Base-by-base conservation (phyloP, 768 basidiomycete genomes). In the Pulveroboletus frians region DNA sequence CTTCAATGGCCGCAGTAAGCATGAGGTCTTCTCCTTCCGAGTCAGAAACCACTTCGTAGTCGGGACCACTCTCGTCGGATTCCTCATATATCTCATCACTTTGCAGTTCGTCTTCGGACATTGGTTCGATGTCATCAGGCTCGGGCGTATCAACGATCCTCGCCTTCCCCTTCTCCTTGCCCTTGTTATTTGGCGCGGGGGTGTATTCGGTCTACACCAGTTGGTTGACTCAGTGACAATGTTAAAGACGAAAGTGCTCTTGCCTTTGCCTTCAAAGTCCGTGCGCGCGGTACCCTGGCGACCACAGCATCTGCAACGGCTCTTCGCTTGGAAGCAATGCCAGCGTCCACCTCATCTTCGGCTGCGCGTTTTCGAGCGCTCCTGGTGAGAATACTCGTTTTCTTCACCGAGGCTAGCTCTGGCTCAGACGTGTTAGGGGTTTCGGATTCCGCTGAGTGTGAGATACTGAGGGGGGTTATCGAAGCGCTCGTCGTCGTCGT, bases 1-100 rank as follows among this genome's bases (percentile, higher is more conserved):
- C 58, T 47, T 72, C 67, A 35, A 85, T 73, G 26, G 83, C 86
- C 20, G 72, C 75, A 37, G 73, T 67, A 14, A 89, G 34, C 80
- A 86, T 77, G 18, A 80, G 47, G 0, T 50, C 56, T 15, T 71
- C 69, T 30, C 71, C 56, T 30, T 74, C 71, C 37, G 72, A 72
- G 21, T 72, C 71, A 17, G 67, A 44, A 3, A 56, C 63, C 13
- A 67, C 62, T 36, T 77, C 69, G 54, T 83, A 86, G 48, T 84
- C 84, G 35, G 85, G 86, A 23, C 74, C 81, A 50, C 66, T 67
- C 46, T 71, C 76, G 27, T 76, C 76, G 15, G 76, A 80, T 49
- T 84, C 83, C 10, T 73, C 69, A 23, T 75, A 40, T 18, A 64
- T 55, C 37, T 74, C 74, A 40, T 70, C 67, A 50, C 69, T 73